Evolutionary conservation across 1,284 basidiomycete species (phyloP).

Genomic region (Golubevia pallescens): DNA sequence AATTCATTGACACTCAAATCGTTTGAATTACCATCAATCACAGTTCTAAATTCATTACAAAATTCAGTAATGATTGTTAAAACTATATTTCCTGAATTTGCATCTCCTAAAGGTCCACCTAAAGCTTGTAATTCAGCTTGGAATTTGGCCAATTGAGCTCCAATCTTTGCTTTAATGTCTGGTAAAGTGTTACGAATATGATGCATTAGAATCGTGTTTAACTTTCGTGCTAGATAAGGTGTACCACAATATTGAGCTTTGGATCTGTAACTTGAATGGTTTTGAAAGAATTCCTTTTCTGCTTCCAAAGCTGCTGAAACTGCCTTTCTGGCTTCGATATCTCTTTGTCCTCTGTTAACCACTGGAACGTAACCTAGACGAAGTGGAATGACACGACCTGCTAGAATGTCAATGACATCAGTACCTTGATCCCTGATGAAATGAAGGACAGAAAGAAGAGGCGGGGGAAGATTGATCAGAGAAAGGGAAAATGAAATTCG

Average conservation of each 20-base stretch:
- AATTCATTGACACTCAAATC: conserved; percentile 93
- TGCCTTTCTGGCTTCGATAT: conserved; percentile 84
- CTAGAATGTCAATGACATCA: conserved; percentile 97
- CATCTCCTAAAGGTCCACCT: conserved; percentile 84
- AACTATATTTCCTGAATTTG: conserved; percentile 83
- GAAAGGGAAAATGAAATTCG: neutral
- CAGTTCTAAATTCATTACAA: conserved; percentile 91
- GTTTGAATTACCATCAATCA: conserved; percentile 95
- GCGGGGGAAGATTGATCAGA: neutral
- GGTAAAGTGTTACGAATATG: conserved; percentile 95
- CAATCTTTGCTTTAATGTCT: conserved; percentile 93
- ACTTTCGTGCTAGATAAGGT: conserved; percentile 92
- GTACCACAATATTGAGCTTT: conserved; percentile 97
- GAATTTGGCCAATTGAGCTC: conserved; percentile 83
- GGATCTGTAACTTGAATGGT: conserved; percentile 85
- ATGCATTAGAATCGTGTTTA: conserved; percentile 98
- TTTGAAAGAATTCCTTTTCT: conserved; percentile 92
- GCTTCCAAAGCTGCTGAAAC: conserved; percentile 84
- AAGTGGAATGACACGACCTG: conserved; percentile 90
- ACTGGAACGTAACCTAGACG: conserved; percentile 96
- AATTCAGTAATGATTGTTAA: conserved; percentile 97
- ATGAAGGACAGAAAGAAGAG: neutral
- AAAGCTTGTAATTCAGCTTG: conserved; percentile 82
- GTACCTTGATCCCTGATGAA: conserved; percentile 92
- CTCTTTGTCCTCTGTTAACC: conserved; percentile 93